Conservation (phyloP, 2,329 filamentous ascomycete genomes). For the Daldinia eschscholtzii region DNA sequence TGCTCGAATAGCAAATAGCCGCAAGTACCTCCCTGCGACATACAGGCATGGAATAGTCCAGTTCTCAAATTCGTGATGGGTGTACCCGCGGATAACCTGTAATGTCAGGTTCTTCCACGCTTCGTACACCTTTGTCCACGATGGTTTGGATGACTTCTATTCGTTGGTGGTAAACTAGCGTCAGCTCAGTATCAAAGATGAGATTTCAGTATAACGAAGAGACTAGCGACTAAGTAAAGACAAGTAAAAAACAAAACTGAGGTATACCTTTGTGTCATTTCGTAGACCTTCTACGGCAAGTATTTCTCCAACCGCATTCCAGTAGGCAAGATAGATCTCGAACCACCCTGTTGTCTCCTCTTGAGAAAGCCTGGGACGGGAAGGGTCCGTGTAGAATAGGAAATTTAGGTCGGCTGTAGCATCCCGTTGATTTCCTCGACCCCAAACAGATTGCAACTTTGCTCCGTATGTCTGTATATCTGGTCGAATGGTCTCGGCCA, state of each 20-base stretch:
- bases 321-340: constrained; percentile 86
- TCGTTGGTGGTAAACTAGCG: constrained; percentile 16
- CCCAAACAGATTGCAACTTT: constrained; percentile 77
- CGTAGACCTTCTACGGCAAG: constrained; percentile 71
- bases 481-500: constrained; percentile 82
- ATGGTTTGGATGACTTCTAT: constrained; percentile 55
- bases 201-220: background rate
- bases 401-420: constrained; percentile 78
- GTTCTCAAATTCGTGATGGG: constrained; percentile 78
- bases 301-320: constrained; percentile 83
- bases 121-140: constrained; percentile 87
- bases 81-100: constrained; percentile 83
- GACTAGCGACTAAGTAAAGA: background rate
- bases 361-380: constrained; percentile 67
- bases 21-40: constrained; percentile 84
- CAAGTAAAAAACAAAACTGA: background rate
- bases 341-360: constrained; percentile 85
- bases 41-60: constrained; percentile 97
- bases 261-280: constrained; percentile 51
- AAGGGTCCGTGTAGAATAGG: constrained; percentile 73
- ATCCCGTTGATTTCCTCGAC: constrained; percentile 75
- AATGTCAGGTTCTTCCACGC: constrained; percentile 89
- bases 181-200: background rate
- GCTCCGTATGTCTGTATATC: constrained; percentile 73
- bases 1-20: constrained; percentile 90